These are phyloP conservation scores for Leishmania braziliensis DNA, from an alignment of 208 protist genomes.

Conservation along the genomic window DNA sequence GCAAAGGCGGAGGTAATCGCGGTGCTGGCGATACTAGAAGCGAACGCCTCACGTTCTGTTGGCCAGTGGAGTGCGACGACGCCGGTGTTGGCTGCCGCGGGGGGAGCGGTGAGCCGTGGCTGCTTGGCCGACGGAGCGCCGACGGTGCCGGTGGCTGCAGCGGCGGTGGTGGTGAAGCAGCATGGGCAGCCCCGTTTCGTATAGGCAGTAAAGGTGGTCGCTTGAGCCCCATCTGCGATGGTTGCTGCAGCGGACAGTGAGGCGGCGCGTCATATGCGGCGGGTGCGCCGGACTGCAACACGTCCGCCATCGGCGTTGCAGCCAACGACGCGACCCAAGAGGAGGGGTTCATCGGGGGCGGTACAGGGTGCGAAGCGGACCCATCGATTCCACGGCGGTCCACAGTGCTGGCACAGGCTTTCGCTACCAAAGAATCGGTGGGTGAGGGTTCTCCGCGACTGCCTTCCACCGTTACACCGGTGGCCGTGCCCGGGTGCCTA, in stretches of 20 bases:
- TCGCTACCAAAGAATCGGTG: not conserved
- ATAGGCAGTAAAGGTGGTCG: not conserved
- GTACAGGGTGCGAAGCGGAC: not conserved
- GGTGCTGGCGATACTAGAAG: not conserved
- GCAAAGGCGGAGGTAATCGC: slow-evolving; percentile 13
- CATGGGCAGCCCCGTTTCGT: not conserved
- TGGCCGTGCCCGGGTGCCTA: slow-evolving; percentile 19
- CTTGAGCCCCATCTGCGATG: not conserved
- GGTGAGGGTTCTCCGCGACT: not conserved
- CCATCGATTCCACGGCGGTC: not conserved
- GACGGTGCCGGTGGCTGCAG: not conserved
- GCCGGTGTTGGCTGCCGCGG: not conserved
- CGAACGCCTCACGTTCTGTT: slow-evolving; percentile 12
- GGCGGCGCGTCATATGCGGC: not conserved
- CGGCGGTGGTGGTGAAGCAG: not conserved
- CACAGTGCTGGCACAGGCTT: not conserved
- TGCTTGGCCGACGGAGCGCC: not conserved
- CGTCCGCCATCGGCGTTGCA: not conserved
- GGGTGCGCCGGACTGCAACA: not conserved
- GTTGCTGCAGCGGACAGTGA: not conserved
- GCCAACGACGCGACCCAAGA: not conserved
- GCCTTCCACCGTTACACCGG: not conserved
- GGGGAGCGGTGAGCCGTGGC: not conserved
- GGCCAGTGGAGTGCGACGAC: not conserved
- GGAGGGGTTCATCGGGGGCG: slow-evolving; percentile 12